These are phyloP conservation scores for Smallanthus sonchifolius DNA, from an alignment of 129 eudicot species.

Conservation along the genomic window DNA sequence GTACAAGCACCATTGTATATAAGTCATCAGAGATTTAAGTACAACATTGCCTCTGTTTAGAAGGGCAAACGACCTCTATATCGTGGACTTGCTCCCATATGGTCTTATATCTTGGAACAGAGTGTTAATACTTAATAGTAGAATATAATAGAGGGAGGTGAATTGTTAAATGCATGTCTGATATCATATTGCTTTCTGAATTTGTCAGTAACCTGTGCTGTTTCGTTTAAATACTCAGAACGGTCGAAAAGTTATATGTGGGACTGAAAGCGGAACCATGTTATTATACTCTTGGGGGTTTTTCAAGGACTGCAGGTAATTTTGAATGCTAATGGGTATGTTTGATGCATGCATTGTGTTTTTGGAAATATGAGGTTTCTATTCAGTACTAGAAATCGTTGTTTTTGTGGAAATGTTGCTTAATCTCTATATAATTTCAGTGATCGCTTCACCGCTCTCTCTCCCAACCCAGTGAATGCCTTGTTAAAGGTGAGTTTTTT, in stretches of 20 bases:
- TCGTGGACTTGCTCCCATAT: background rate
- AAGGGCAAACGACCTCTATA: background rate
- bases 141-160: background rate
- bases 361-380: background rate
- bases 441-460: constrained; percentile 85
- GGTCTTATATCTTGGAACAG: background rate
- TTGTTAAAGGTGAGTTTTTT: constrained; percentile 63
- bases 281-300: constrained; percentile 97
- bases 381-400: background rate
- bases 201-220: background rate
- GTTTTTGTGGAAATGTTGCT: background rate
- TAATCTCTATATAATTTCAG: constrained; percentile 34
- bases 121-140: background rate
- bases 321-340: background rate
- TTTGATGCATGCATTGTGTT: background rate
- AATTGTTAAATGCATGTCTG: background rate
- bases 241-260: constrained; percentile 91
- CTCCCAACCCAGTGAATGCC: constrained; percentile 84
- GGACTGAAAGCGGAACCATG: constrained; percentile 82
- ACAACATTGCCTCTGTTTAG: background rate
- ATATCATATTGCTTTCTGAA: background rate
- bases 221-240: constrained; percentile 43
- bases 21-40: background rate
- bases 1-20: background rate
- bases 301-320: constrained; percentile 99